Evolutionary conservation across 2,329 filamentous ascomycete genomes (phyloP).

Genomic region (Trichoderma arundinaceum): DNA sequence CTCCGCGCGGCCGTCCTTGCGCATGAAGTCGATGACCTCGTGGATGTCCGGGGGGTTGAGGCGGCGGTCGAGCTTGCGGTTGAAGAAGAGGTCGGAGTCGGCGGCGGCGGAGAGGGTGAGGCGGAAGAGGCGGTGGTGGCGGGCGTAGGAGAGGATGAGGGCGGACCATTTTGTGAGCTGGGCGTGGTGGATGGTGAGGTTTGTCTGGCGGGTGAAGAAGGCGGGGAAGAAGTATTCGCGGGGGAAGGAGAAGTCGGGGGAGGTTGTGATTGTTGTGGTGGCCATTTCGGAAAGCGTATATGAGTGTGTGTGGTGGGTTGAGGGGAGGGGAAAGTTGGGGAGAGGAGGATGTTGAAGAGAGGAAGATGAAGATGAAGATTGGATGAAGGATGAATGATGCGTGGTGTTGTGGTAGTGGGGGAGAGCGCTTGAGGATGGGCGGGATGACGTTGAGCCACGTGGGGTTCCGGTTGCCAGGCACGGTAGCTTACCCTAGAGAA

Average conservation of each 20-base stretch:
- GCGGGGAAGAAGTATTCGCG: conserved; percentile 77
- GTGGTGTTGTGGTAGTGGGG: neutral
- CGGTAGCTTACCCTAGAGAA: neutral
- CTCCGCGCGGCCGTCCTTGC: conserved; percentile 66
- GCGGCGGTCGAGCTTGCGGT: conserved; percentile 58
- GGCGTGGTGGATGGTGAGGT: conserved; percentile 72
- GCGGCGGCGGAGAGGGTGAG: conserved; percentile 68
- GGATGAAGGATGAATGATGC: too few relatives aligned
- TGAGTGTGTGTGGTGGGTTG: too few relatives aligned
- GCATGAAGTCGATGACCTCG: conserved; percentile 65
- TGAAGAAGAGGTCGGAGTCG: conserved; percentile 62
- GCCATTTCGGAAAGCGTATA: neutral
- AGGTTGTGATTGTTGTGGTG: neutral
- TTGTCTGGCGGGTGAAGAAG: conserved; percentile 84
- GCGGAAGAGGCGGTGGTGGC: conserved; percentile 75
- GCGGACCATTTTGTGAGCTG: conserved; percentile 86
- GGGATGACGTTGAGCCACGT: conserved; percentile 29
- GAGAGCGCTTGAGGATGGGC: neutral
- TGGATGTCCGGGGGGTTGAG: conserved; percentile 58
- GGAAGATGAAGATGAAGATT: too few relatives aligned
- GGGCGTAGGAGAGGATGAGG: conserved; percentile 83
- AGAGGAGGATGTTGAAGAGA: neutral
- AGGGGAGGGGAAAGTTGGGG: neutral
- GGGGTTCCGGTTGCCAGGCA: neutral
- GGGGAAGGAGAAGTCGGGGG: conserved; percentile 59